Base-by-base conservation (phyloP, 1,284 basidiomycete species). In the Chalciporus sp. region DNA sequence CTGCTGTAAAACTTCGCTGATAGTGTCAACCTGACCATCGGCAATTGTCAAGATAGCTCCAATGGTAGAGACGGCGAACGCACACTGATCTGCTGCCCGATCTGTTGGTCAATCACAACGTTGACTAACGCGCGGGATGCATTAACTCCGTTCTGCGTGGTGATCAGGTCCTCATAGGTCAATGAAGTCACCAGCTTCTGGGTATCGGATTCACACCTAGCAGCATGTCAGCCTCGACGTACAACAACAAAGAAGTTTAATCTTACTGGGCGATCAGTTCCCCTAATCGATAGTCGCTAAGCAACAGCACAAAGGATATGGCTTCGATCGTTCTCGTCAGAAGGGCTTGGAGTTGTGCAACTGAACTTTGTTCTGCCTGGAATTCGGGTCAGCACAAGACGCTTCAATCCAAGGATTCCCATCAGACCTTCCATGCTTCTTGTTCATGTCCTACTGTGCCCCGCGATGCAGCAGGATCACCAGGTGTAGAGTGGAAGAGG, bases 101-200 rank as follows among this genome's bases (percentile, higher is more conserved):
- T 98, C 69, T 98, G 96, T 65, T 95, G 92, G 73, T 99, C 94
- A 63, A 99, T 99, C 59, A 99, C 84, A 33, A 95, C 89, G 59
- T 95, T 96, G 11, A 98, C 94, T 19, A 98, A 75, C n/a, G 86
- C 86, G 60, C 93, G 82, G 7, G 95, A 95, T 29, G 88, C 84
- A 26, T 86, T 86, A 59, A 94, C 82, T 28, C 95, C 95, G 62
- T 85, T 84, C 65, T 89, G 84, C 41, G 85, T 85, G 8, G 90
- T 93, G 55, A 98, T 84, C 19, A 99, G 80, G 35, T 90, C 88
- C 67, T 92, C 86, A 63, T 91, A 97, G 7, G 91, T 94, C 66
- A 95, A 75, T 7, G 76, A 75, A 17, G 77, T 73, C 44, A 96
- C 77, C 1, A 85, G 68, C 53, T 83, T 82, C 69, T 94, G 92